Evolutionary conservation across 2,329 filamentous ascomycete species (phyloP).

Genomic region (Xylaria sp.): DNA sequence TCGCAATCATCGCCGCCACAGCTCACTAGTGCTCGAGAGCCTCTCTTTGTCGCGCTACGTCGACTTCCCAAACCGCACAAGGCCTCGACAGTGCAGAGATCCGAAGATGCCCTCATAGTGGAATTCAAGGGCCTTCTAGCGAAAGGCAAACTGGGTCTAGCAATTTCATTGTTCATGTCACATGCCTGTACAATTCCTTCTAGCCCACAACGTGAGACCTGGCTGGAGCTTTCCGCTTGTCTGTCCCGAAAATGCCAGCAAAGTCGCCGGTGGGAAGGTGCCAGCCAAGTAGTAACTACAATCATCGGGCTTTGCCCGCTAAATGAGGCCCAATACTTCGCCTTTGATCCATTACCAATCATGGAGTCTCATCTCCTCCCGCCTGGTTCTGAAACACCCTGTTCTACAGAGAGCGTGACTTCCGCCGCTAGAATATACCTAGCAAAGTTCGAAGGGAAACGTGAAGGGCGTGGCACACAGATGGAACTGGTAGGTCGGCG

Average conservation of each 20-base stretch:
- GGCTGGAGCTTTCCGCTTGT: conserved; percentile 46
- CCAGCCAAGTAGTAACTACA: conserved; percentile 47
- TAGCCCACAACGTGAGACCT: conserved; percentile 34
- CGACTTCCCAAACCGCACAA: not conserved
- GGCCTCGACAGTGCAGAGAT: not conserved
- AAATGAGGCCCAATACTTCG: conserved; percentile 51
- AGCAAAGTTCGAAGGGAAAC: conserved; percentile 45
- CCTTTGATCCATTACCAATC: conserved; percentile 51
- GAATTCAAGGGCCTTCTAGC: conserved; percentile 21
- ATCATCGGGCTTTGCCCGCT: conserved; percentile 47
- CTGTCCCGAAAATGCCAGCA: conserved; percentile 52
- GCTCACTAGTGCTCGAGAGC: not conserved
- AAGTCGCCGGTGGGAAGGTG: conserved; percentile 48
- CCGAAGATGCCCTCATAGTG: not conserved
- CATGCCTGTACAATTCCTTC: conserved; percentile 25
- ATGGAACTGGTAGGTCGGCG: conserved; percentile 43
- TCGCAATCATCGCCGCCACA: not conserved
- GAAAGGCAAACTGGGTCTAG: conserved; percentile 40
- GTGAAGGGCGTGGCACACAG: conserved; percentile 23
- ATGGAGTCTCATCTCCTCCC: conserved; percentile 48
- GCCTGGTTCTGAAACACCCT: conserved; percentile 24
- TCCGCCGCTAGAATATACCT: conserved; percentile 50
- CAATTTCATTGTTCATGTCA: conserved; percentile 41
- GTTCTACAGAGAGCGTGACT: conserved; percentile 34
- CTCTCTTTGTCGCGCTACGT: not conserved